Evolutionary conservation across 2,329 filamentous ascomycete species (phyloP).

Genomic region (Sclerotinia glacialis): DNA sequence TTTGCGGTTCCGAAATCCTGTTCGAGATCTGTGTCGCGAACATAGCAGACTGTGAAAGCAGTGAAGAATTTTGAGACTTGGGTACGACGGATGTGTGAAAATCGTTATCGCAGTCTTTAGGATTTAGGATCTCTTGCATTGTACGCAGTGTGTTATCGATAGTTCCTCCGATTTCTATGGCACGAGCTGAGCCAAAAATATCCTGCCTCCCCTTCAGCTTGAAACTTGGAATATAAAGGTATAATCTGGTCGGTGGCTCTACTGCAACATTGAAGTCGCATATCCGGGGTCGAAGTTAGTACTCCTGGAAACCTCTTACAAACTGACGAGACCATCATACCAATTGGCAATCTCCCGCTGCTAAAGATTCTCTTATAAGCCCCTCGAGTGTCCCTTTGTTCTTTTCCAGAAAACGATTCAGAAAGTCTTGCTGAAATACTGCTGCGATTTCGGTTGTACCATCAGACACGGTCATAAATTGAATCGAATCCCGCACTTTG

Average conservation of each 20-base stretch:
- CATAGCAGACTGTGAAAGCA: background rate
- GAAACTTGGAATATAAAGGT: background rate
- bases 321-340: background rate
- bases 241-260: slow-evolving; percentile 7
- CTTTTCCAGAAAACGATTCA: slow-evolving; percentile 9
- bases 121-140: background rate
- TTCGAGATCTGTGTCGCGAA: slow-evolving; percentile 22
- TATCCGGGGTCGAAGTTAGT: slow-evolving; percentile 12
- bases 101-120: background rate
- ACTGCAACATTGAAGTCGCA: slow-evolving; percentile 9
- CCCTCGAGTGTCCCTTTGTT: slow-evolving; percentile 1
- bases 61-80: background rate
- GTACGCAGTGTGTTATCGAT: background rate
- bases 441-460: slow-evolving; percentile 8
- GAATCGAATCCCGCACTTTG: background rate
- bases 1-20: background rate
- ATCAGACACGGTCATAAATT: slow-evolving; percentile 13
- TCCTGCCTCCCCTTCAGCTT: background rate
- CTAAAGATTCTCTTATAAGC: slow-evolving; percentile 4
- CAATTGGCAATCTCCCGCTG: slow-evolving; percentile 5
- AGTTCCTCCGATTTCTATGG: slow-evolving; percentile 1
- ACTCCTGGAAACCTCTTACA: background rate
- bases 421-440: background rate
- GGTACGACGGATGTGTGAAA: background rate
- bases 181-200: background rate